Percentiles rank a stretch among this genome's conserved stretches.
phyloP scores from a whole-genome alignment of 2,329 filamentous ascomycete species.

The Remersonia thermophila region DNA sequence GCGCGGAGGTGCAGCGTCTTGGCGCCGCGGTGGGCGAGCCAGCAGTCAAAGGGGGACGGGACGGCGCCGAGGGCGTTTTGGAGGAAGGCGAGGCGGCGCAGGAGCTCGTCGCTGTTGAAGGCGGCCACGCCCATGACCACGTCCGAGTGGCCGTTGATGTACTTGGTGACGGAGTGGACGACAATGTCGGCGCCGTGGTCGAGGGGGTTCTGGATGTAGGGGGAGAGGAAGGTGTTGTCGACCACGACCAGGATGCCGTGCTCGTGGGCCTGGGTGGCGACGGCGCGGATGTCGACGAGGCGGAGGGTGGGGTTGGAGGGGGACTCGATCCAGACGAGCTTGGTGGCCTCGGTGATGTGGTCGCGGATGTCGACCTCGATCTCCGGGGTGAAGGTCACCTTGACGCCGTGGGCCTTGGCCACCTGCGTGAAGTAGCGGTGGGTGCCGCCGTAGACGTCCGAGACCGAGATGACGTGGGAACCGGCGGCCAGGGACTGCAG shows the following conservation, averaged over 20 bases:
- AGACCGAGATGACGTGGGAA: constrained; percentile 90
- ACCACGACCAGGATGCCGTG: constrained; percentile 93
- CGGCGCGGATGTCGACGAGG: constrained; percentile 82
- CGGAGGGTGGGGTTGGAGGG: constrained; percentile 90
- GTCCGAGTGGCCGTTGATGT: constrained; percentile 95
- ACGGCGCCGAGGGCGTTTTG: constrained; percentile 97
- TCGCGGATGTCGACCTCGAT: constrained; percentile 79
- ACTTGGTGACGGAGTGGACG: constrained; percentile 95
- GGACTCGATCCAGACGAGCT: constrained; percentile 92
- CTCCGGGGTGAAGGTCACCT: constrained; percentile 85
- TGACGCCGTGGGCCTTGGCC: constrained; percentile 82
- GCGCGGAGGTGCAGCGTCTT: constrained; percentile 94
- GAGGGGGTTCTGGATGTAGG: constrained; percentile 93
- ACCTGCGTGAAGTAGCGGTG: constrained; percentile 99
- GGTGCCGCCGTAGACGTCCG: constrained; percentile 94
- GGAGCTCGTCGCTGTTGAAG: constrained; percentile 76
- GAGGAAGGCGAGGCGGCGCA: constrained; percentile 69
- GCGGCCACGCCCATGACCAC: constrained; percentile 96
- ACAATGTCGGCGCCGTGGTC: constrained; percentile 94
- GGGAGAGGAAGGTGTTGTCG: constrained; percentile 95
- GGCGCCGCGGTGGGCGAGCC: constrained; percentile 91
- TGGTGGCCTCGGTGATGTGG: constrained; percentile 79
- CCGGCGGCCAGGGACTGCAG: constrained; percentile 84
- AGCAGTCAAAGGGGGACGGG: constrained; percentile 89
- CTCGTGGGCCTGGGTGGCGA: constrained; percentile 70